Base-by-base conservation (phyloP, 2,329 filamentous ascomycete species). In the Aspergillus tanneri region DNA sequence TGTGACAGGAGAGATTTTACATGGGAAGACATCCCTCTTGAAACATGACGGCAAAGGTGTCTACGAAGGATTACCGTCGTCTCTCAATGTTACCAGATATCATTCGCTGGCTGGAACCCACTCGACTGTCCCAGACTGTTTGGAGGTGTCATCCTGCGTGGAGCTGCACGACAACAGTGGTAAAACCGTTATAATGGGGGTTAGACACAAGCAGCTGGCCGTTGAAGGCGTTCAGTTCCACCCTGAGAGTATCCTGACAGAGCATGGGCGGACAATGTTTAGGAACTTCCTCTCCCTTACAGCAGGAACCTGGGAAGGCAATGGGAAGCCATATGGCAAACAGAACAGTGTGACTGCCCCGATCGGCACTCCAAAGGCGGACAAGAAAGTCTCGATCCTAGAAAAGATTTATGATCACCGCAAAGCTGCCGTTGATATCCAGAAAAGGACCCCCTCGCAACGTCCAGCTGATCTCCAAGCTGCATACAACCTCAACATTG, bases 211-310 rank as follows among this genome's bases (percentile, higher is more conserved):
- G 74, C 82, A 93, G 64, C 87, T 86, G 62, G 81, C 88, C 2
- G 79, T 97, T n/a, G 93, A 99, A 69, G 93, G 91, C 32, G 93
- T 99, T 12, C 93, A 99, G 66, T 99, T 97, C 61, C 93, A 99
- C 60, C 93, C 93, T 0, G 93, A 99, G 72, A 97, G 92, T 67
- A 99, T 99, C 49, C 75, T 99, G 43, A 96, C 92, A 0, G 90
- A 87, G 37, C 84, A 93, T 49, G 93, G 95, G 3, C 85, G 91
- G 27, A 73, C 81, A 27, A 96, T 99, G 88, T 82, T 99, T 66
- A 85, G 84, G 64, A 99, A 97, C 70, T 99, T 99, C 68, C 73
- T 99, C 51, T 80, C 79, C 49, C 85, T 96, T 79, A 88, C 86
- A 59, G 88, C 90, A 16, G 93, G 93, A 19, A 96, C 90, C 39